A percentile compares a stretch with the other conserved stretches of the same genome.
Conservation (phyloP, 2,329 filamentous ascomycete species). For the Colletotrichum australisinense region DNA sequence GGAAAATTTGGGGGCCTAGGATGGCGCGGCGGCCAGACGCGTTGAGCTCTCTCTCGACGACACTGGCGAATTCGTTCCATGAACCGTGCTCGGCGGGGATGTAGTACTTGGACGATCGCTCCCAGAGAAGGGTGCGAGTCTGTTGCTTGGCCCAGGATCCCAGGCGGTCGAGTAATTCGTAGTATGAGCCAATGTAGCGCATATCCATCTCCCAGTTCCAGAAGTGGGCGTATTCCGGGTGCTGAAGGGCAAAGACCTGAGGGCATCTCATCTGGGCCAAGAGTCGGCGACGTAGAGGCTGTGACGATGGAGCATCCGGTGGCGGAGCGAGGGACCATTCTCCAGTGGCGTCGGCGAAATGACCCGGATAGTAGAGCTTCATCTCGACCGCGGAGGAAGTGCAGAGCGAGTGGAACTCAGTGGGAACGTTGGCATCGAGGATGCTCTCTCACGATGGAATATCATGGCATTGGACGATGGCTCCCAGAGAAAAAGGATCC, state of each 20-base stretch:
- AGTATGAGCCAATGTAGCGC: conserved; percentile 73
- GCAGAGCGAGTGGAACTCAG: conserved; percentile 83
- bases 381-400: conserved; percentile 86
- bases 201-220: conserved; percentile 81
- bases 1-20: conserved; percentile 74
- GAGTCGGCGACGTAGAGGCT: too few relatives aligned
- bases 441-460: too few relatives aligned
- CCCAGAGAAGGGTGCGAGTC: conserved; percentile 80
- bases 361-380: conserved; percentile 78
- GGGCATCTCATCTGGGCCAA: too few relatives aligned
- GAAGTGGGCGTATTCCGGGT: conserved; percentile 74
- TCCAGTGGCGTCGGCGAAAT: conserved; percentile 76
- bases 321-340: too few relatives aligned
- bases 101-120: conserved; percentile 81
- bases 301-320: too few relatives aligned
- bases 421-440: conserved; percentile 72
- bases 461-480: too few relatives aligned
- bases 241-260: conserved; percentile 71
- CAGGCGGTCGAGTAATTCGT: conserved; percentile 79
- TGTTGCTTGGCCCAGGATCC: conserved; percentile 75
- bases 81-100: conserved; percentile 76
- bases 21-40: conserved; percentile 65
- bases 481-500: too few relatives aligned
- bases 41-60: conserved; percentile 71
- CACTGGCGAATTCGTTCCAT: conserved; percentile 78